Percentiles rank a stretch among this genome's conserved stretches.
These are phyloP conservation scores for Ganoderma boninense DNA, from an alignment of 1,284 basidiomycete genomes.

Conservation along the genomic window DNA sequence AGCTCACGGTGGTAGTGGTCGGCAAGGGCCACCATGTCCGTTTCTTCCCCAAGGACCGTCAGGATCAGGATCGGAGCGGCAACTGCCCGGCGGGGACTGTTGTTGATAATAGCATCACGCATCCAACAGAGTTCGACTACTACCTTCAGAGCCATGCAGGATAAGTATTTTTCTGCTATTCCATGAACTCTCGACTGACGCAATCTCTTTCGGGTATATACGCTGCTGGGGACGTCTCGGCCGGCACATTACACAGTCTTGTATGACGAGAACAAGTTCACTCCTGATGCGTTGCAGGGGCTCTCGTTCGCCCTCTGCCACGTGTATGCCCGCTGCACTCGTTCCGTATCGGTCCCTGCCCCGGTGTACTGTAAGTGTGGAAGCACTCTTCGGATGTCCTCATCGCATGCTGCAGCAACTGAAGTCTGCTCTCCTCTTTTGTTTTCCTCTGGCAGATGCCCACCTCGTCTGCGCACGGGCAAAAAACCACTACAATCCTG, in stretches of 20 bases:
- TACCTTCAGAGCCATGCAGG: conserved; percentile 64
- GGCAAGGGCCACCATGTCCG: conserved; percentile 52
- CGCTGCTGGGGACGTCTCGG: conserved; percentile 28
- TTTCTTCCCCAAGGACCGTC: conserved; percentile 50
- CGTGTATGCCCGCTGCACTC: conserved; percentile 63
- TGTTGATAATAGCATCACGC: conserved; percentile 52
- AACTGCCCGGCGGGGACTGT: conserved; percentile 61
- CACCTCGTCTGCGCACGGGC: conserved; percentile 83
- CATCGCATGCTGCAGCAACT: neutral
- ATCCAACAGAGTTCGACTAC: conserved; percentile 57
- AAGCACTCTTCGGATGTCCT: neutral
- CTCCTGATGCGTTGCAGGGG: conserved; percentile 54
- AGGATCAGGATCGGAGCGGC: conserved; percentile 47
- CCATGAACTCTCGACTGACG: neutral
- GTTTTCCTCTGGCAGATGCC: conserved; percentile 59
- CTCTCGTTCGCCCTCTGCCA: conserved; percentile 64
- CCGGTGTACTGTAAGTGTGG: conserved; percentile 66
- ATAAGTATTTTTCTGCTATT: conserved; percentile 24
- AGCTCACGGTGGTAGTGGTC: neutral
- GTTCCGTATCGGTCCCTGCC: conserved; percentile 71
- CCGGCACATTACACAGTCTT: conserved; percentile 70
- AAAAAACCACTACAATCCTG: conserved; percentile 82
- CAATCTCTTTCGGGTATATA: conserved; percentile 11
- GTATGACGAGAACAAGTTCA: conserved; percentile 54
- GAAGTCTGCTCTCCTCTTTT: neutral